Percentiles rank a stretch among this genome's conserved stretches.
Conservation (phyloP, 2,329 filamentous ascomycete species). For the Calcarisporium arbuscula region DNA sequence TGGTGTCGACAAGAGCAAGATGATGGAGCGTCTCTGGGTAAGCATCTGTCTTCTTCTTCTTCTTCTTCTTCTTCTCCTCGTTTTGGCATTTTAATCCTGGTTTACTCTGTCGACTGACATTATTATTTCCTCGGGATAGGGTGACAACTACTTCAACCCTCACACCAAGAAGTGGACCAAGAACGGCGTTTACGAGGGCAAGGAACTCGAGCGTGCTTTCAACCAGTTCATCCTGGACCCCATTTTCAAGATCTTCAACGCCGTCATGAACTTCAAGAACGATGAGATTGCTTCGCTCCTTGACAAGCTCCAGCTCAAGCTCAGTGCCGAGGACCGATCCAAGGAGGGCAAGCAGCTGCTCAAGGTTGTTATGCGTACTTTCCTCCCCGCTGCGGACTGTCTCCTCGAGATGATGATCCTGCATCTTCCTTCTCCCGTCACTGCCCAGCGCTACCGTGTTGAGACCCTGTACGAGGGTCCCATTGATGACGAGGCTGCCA, state of each 20-base stretch:
- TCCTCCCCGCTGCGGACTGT: constrained; percentile 95
- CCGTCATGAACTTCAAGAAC: constrained; percentile 98
- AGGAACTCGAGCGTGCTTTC: constrained; percentile 95
- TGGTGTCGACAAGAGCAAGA: constrained; percentile 99
- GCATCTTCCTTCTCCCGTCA: constrained; percentile 92
- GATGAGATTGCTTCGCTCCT: constrained; percentile 80
- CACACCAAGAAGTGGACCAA: constrained; percentile 99
- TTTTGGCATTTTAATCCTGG: constrained; percentile 14
- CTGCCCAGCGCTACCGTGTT: constrained; percentile 93
- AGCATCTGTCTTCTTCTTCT: constrained; percentile 22
- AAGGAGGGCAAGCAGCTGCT: constrained; percentile 97
- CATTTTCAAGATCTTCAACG: constrained; percentile 97
- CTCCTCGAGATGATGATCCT: constrained; percentile 99
- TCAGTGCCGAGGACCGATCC: constrained; percentile 76
- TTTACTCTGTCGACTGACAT: background rate
- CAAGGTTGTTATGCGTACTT: constrained; percentile 97
- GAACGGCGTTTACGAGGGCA: constrained; percentile 73
- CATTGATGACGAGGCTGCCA: constrained; percentile 81
- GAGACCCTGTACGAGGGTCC: constrained; percentile 99
- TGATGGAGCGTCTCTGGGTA: constrained; percentile 99
- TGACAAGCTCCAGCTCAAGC: constrained; percentile 93
- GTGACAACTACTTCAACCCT: constrained; percentile 99
- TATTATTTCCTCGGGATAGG: constrained; percentile 34
- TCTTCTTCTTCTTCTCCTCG: constrained; percentile 9
- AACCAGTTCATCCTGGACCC: constrained; percentile 99